Percentiles rank a stretch among this genome's conserved stretches.
Evolutionary conservation across 2,329 filamentous ascomycete species (phyloP).

Genomic region (Pezicula carpinea): DNA sequence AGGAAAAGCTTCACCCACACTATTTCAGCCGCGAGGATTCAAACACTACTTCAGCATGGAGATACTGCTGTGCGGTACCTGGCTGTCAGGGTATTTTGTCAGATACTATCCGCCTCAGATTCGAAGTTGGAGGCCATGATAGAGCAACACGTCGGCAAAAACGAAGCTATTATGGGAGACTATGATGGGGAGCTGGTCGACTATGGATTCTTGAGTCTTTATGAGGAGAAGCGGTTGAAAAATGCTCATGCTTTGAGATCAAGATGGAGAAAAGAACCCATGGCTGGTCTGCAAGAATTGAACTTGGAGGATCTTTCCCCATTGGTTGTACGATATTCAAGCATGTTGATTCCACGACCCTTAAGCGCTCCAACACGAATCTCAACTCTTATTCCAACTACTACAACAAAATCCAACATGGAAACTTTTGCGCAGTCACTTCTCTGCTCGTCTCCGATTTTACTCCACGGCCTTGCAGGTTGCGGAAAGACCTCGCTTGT

Average conservation of each 20-base stretch:
- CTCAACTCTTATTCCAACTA: constrained; percentile 61
- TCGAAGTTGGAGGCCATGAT: constrained; percentile 70
- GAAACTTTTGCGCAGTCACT: constrained; percentile 63
- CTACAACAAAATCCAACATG: constrained; percentile 70
- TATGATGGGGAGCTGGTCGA: constrained; percentile 77
- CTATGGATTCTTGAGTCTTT: constrained; percentile 65
- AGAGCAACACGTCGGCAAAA: constrained; percentile 54
- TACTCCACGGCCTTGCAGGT: constrained; percentile 79
- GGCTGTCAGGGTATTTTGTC: constrained; percentile 74
- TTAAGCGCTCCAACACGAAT: constrained; percentile 41
- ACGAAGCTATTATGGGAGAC: constrained; percentile 57
- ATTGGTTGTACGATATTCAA: constrained; percentile 60
- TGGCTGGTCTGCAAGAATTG: constrained; percentile 3
- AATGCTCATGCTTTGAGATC: constrained; percentile 14
- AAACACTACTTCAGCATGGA: constrained; percentile 60
- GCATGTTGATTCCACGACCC: constrained; percentile 63
- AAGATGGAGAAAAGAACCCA: not conserved
- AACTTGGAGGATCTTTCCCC: constrained; percentile 45
- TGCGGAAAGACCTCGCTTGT: constrained; percentile 87
- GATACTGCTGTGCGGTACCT: constrained; percentile 68
- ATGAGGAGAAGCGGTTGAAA: constrained; percentile 41
- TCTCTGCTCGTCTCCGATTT: constrained; percentile 63
- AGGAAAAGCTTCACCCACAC: constrained; percentile 59
- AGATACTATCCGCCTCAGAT: constrained; percentile 77
- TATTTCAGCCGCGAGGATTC: constrained; percentile 63